Evolutionary conservation across 306 rosid species (phyloP).

Genomic region (Trifolium subterraneum): DNA sequence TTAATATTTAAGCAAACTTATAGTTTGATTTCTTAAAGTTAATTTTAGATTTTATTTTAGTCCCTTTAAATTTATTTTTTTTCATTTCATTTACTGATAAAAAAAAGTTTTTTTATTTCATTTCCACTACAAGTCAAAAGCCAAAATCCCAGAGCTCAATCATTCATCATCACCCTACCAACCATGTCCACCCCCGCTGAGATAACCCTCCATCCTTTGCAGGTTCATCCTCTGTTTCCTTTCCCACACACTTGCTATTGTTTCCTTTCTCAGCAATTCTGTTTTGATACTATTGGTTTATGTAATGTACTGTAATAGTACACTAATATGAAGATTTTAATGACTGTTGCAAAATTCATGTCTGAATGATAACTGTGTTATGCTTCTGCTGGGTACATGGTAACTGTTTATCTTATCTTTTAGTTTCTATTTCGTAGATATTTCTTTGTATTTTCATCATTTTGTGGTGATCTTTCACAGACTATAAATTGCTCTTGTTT

Average conservation of each 20-base stretch:
- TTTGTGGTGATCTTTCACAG: too few species aligned
- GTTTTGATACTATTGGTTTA: background rate
- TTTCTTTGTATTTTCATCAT: too few species aligned
- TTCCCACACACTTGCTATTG: background rate
- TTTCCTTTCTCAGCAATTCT: background rate
- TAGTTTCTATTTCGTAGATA: background rate
- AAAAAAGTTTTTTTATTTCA: too few species aligned
- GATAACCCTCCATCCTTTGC: slow-evolving; percentile 57
- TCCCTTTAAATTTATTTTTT: too few species aligned
- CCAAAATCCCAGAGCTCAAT: slow-evolving; percentile 17
- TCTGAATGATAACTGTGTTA: background rate
- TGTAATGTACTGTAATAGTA: background rate
- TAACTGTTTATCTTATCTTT: background rate
- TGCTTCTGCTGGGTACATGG: background rate
- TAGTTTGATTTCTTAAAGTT: too few species aligned
- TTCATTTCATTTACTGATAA: too few species aligned
- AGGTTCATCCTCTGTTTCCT: slow-evolving; percentile 51
- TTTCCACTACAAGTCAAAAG: background rate
- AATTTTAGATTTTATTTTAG: too few species aligned
- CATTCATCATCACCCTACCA: slow-evolving; percentile 14
- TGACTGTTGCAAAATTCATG: background rate
- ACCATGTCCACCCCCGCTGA: slow-evolving; percentile 60
- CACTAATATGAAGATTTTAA: background rate
- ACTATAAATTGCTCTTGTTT: too few species aligned
- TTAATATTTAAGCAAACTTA: too few species aligned